Percentiles rank a stretch among this genome's conserved stretches.
These are phyloP conservation scores for Exidia glandulosa DNA, from an alignment of 768 basidiomycete species.

Conservation along the genomic window DNA sequence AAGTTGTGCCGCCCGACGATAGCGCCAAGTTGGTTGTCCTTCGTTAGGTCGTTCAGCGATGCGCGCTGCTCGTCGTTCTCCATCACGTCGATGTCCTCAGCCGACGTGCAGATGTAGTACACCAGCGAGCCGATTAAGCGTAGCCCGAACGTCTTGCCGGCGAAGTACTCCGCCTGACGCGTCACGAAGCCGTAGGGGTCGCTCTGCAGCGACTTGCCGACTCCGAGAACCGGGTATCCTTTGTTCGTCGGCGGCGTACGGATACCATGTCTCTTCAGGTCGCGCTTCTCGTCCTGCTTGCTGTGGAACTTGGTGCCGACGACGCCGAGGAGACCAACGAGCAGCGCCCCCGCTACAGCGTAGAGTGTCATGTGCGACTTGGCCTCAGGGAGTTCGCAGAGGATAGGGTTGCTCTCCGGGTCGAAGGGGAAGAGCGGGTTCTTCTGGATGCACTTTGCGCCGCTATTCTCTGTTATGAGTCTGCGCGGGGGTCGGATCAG, in stretches of 20 bases:
- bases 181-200: neutral
- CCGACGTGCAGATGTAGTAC: neutral
- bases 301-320: neutral
- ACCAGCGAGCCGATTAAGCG: neutral
- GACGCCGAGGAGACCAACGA: neutral
- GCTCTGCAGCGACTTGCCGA: neutral
- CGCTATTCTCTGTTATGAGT: neutral
- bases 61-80: neutral
- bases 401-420: neutral
- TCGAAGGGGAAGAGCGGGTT: neutral
- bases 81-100: neutral
- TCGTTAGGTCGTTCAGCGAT: neutral
- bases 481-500: too few relatives aligned
- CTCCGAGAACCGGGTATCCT: neutral
- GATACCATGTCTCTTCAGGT: neutral
- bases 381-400: neutral
- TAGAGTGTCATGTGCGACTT: neutral
- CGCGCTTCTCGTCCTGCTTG: neutral
- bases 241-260: neutral
- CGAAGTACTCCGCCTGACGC: neutral
- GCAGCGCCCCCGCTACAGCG: neutral
- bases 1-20: neutral
- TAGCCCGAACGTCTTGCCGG: neutral
- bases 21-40: neutral
- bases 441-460: neutral